Evolutionary conservation across 331 rosid genomes (phyloP).

Genomic region (Quercus lobata): DNA sequence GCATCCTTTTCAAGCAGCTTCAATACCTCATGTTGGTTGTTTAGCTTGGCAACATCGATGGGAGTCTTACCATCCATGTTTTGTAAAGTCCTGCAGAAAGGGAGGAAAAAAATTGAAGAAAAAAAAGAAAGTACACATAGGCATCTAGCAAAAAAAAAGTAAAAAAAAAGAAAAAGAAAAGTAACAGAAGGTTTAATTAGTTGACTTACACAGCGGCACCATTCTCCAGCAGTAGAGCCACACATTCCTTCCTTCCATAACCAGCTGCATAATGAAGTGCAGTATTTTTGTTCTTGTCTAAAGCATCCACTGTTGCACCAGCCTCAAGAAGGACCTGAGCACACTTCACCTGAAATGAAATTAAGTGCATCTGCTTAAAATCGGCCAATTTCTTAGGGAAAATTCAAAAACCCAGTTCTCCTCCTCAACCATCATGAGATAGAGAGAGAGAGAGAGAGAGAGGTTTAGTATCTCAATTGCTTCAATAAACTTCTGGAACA

Average conservation of each 20-base stretch:
- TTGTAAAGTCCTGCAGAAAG: slow-evolving; percentile 80
- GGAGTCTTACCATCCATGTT: slow-evolving; percentile 99
- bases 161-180: too few relatives aligned
- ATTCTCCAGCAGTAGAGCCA: slow-evolving; percentile 82
- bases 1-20: slow-evolving; percentile 97
- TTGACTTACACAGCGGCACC: slow-evolving; percentile 94
- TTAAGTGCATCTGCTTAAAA: background rate
- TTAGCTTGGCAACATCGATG: slow-evolving; percentile 93
- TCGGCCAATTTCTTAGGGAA: background rate
- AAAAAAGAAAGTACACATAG: background rate
- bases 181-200: background rate
- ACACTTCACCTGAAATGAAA: slow-evolving; percentile 76
- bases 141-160: background rate
- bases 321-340: slow-evolving; percentile 90
- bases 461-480: background rate
- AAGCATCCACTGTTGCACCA: slow-evolving; percentile 93
- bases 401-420: background rate
- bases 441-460: background rate
- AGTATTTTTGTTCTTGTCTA: slow-evolving; percentile 94
- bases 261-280: slow-evolving; percentile 99
- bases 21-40: slow-evolving; percentile 83
- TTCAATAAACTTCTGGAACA: too few relatives aligned
- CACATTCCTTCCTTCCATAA: slow-evolving; percentile 95
- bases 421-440: background rate
- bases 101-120: background rate